Evolutionary conservation across 208 protist species (phyloP).

Genomic region (Leishmania mexicana): DNA sequence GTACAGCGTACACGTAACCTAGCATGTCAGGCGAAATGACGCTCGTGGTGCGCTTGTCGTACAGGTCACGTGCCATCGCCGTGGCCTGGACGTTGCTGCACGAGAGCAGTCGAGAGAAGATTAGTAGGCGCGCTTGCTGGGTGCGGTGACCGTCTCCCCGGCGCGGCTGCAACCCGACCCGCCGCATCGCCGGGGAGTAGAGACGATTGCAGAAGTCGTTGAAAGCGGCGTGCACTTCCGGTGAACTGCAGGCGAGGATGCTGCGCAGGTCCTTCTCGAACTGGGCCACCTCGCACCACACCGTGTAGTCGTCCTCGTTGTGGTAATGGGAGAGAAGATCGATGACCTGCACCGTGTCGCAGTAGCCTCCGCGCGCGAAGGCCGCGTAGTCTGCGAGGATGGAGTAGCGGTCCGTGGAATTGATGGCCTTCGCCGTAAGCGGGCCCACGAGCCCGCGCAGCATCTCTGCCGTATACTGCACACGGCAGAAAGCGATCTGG

Average conservation of each 20-base stretch:
- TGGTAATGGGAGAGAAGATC: slow-evolving; percentile 41
- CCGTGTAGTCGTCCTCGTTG: slow-evolving; percentile 32
- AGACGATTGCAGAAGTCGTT: slow-evolving; percentile 59
- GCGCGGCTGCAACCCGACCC: slow-evolving; percentile 32
- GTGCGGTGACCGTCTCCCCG: slow-evolving; percentile 38
- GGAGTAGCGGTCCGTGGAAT: slow-evolving; percentile 63
- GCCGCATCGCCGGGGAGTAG: slow-evolving; percentile 45
- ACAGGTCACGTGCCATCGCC: slow-evolving; percentile 40
- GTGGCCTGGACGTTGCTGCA: slow-evolving; percentile 36
- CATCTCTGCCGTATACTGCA: slow-evolving; percentile 62
- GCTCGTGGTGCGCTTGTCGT: slow-evolving; percentile 36
- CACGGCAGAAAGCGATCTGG: slow-evolving; percentile 78
- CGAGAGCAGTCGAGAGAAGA: slow-evolving; percentile 54
- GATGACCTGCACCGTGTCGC: slow-evolving; percentile 40
- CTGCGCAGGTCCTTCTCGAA: slow-evolving; percentile 57
- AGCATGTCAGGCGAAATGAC: slow-evolving; percentile 60
- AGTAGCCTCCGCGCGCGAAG: slow-evolving; percentile 71
- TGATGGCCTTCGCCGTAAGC: slow-evolving; percentile 42
- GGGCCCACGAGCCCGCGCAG: slow-evolving; percentile 44
- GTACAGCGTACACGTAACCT: slow-evolving; percentile 42
- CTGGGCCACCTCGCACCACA: slow-evolving; percentile 45
- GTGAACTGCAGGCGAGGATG: slow-evolving; percentile 35
- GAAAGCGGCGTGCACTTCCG: slow-evolving; percentile 39
- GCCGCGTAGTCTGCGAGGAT: slow-evolving; percentile 74
- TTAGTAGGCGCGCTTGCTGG: slow-evolving; percentile 39